Percentiles rank a stretch among this genome's conserved stretches.
phyloP scores from a whole-genome alignment of 371 early-diverging fungal genomes.

The Thermomucor indicae-seudaticae region DNA sequence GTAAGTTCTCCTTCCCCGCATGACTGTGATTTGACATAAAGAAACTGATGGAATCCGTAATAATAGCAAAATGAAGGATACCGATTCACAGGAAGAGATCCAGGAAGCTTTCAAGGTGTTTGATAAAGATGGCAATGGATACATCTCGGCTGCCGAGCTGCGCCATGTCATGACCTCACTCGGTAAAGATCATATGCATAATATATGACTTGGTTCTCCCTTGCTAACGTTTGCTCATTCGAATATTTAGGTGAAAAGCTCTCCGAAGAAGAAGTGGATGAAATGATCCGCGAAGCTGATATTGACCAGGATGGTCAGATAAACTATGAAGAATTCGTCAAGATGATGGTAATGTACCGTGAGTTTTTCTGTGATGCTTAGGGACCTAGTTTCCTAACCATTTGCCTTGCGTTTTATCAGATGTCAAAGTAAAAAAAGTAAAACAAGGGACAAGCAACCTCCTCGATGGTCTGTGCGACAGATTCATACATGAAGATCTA shows the following conservation, averaged over 20 bases:
- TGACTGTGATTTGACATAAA: background rate
- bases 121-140: conserved; percentile 54
- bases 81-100: conserved; percentile 48
- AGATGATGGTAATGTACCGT: conserved; percentile 67
- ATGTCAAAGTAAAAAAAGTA: conserved; percentile 8
- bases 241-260: conserved; percentile 69
- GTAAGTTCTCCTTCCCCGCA: conserved; percentile 13
- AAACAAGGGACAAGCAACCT: too few relatives aligned
- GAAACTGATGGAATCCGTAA: background rate
- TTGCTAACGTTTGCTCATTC: background rate
- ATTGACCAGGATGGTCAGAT: conserved; percentile 85
- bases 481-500: too few relatives aligned
- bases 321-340: conserved; percentile 92
- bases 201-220: too few relatives aligned
- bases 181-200: too few relatives aligned
- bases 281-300: conserved; percentile 85
- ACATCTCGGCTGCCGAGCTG: conserved; percentile 52
- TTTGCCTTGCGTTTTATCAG: background rate
- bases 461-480: too few relatives aligned
- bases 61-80: conserved; percentile 46
- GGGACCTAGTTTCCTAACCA: background rate
- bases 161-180: conserved; percentile 49
- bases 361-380: background rate
- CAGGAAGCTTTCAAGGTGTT: conserved; percentile 56
- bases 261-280: conserved; percentile 78